Percentiles rank a stretch among this genome's conserved stretches.
These are phyloP conservation scores for Starmera caribaea DNA, from an alignment of 805 yeast genomes.

Conservation along the genomic window DNA sequence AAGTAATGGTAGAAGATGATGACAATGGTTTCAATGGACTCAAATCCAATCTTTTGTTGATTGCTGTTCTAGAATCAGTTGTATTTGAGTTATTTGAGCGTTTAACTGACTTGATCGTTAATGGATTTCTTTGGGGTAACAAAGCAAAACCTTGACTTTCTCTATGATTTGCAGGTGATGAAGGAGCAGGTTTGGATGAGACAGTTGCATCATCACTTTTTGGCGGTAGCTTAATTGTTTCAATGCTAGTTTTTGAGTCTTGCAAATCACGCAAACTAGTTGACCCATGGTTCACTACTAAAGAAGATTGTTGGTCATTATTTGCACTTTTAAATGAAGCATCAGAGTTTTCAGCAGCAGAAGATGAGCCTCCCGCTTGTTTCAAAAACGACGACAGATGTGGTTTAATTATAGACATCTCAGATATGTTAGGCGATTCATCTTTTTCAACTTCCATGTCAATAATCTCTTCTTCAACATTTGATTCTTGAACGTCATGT, in stretches of 20 bases:
- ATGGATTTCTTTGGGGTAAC: constrained; percentile 20
- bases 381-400: no score
- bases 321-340: constrained; percentile 14
- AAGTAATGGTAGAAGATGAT: no score
- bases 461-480: no score
- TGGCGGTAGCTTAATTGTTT: constrained; percentile 11
- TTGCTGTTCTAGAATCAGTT: constrained; percentile 1
- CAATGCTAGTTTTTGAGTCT: constrained; percentile 4
- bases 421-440: no score
- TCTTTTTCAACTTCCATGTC: no score
- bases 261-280: background rate
- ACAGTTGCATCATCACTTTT: constrained; percentile 7
- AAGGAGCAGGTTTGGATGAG: constrained; percentile 1
- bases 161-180: constrained; percentile 11
- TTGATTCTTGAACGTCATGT: no score
- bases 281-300: constrained; percentile 9
- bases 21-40: constrained; percentile 2
- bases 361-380: background rate
- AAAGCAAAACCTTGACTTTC: constrained; percentile 22
- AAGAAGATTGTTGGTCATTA: constrained; percentile 11
- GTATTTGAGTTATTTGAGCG: background rate
- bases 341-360: constrained; percentile 4
- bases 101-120: constrained; percentile 13
- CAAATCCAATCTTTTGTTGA: background rate
- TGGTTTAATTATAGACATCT: no score